A percentile compares a stretch with the other conserved stretches of the same genome.
phyloP scores from a whole-genome alignment of 352 stramenopile genomes.

The Phytopythium litorale region DNA sequence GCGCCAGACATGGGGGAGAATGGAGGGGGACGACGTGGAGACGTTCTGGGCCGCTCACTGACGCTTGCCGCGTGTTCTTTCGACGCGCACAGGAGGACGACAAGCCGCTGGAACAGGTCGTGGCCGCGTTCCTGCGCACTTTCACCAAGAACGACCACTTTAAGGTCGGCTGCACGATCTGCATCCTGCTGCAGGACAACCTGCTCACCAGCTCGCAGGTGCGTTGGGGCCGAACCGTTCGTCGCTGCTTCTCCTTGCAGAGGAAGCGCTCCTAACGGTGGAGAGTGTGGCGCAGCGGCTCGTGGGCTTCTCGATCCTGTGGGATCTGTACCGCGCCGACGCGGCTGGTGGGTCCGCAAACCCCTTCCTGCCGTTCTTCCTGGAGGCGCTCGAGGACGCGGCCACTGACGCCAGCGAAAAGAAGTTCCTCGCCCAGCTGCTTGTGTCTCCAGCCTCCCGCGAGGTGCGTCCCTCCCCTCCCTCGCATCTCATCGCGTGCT shows the following conservation, averaged over 20 bases:
- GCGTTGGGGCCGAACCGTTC: background rate
- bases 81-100: conserved; percentile 58
- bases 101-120: conserved; percentile 75
- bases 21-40: background rate
- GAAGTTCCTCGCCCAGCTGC: conserved; percentile 71
- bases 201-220: conserved; percentile 88
- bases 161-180: conserved; percentile 89
- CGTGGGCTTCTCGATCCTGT: conserved; percentile 84
- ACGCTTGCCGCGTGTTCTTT: background rate
- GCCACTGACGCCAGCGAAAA: conserved; percentile 70
- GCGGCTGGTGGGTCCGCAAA: conserved; percentile 53
- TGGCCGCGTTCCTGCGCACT: conserved; percentile 61
- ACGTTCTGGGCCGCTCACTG: conserved; percentile 8
- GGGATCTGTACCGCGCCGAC: conserved; percentile 82
- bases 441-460: conserved; percentile 40
- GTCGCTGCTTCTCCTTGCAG: background rate
- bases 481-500: background rate
- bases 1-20: background rate
- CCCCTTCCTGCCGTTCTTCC: conserved; percentile 85
- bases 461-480: conserved; percentile 30
- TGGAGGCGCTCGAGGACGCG: conserved; percentile 72
- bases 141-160: conserved; percentile 90
- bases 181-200: conserved; percentile 88
- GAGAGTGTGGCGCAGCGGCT: conserved; percentile 42
- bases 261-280: background rate